Conservation (phyloP, 2,329 filamentous ascomycete species). For the Cladosporium sp. region DNA sequence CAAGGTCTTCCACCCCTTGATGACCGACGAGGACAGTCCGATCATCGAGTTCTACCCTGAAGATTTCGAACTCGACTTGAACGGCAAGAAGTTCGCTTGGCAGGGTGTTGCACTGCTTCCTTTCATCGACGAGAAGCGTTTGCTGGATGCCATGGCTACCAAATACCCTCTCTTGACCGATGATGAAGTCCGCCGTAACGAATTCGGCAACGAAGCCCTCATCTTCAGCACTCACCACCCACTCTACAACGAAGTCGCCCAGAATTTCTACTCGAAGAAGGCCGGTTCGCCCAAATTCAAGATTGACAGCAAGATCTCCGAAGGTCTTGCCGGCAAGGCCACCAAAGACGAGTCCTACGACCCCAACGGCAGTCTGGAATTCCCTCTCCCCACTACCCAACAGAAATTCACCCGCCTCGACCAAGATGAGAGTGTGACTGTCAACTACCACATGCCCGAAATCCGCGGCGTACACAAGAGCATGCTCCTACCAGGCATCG, state of each 20-base stretch:
- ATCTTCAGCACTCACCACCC: constrained; percentile 81
- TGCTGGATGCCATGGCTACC: constrained; percentile 77
- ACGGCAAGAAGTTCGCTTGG: constrained; percentile 98
- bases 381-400: constrained; percentile 69
- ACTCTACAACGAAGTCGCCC: constrained; percentile 80
- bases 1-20: constrained; percentile 81
- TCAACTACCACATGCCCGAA: constrained; percentile 80
- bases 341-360: constrained; percentile 82
- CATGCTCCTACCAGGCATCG: constrained; percentile 84
- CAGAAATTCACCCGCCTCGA: constrained; percentile 70
- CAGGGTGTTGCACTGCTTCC: constrained; percentile 91
- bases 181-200: constrained; percentile 77
- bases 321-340: constrained; percentile 76
- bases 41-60: constrained; percentile 98
- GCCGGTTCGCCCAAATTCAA: constrained; percentile 64
- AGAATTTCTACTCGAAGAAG: constrained; percentile 90
- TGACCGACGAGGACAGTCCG: constrained; percentile 82
- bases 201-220: constrained; percentile 75
- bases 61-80: constrained; percentile 89
- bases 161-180: constrained; percentile 77
- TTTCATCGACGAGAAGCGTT: constrained; percentile 89
- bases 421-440: constrained; percentile 83
- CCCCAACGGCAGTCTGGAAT: constrained; percentile 77
- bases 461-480: constrained; percentile 79
- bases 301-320: constrained; percentile 72